phyloP scores from a whole-genome alignment of 2,329 filamentous ascomycete species.

The Chrysoporthe deuterocubensis region DNA sequence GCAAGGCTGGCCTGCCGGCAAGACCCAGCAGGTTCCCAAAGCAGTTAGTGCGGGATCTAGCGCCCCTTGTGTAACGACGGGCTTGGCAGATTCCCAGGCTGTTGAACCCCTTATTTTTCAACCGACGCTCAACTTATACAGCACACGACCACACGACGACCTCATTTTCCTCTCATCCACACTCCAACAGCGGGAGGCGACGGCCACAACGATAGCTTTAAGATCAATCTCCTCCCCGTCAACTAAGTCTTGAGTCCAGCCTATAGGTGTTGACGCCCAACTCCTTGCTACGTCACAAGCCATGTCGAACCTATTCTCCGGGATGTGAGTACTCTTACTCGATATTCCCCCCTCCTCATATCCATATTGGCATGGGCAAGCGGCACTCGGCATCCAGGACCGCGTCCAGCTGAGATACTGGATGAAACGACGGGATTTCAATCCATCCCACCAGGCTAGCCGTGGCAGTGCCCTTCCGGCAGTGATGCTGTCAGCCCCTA shows the following conservation, averaged over 20 bases:
- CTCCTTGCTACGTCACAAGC: constrained; percentile 29
- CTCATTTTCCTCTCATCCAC: constrained; percentile 4
- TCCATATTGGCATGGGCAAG: background rate
- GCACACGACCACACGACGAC: constrained; percentile 9
- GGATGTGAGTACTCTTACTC: constrained; percentile 55
- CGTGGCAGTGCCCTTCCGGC: constrained; percentile 1
- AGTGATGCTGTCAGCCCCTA: background rate
- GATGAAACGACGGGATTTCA: background rate
- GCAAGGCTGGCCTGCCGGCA: constrained; percentile 12
- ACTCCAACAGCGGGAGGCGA: constrained; percentile 1
- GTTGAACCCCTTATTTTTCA: constrained; percentile 18
- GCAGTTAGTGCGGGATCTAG: constrained; percentile 11
- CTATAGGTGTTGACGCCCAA: background rate
- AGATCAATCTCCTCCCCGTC: background rate
- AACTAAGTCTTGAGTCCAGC: background rate
- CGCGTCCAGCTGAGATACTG: background rate
- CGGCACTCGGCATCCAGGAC: no score
- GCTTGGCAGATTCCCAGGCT: constrained; percentile 13
- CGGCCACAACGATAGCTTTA: background rate
- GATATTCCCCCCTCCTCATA: constrained; percentile 11
- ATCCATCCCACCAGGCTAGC: background rate
- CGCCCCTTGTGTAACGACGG: constrained; percentile 11
- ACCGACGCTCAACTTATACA: constrained; percentile 11
- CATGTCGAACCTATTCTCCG: constrained; percentile 66
- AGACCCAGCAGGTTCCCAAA: constrained; percentile 5